Base-by-base conservation (phyloP, 495 filamentous ascomycete genomes). In the Polyplosphaeria fusca region DNA sequence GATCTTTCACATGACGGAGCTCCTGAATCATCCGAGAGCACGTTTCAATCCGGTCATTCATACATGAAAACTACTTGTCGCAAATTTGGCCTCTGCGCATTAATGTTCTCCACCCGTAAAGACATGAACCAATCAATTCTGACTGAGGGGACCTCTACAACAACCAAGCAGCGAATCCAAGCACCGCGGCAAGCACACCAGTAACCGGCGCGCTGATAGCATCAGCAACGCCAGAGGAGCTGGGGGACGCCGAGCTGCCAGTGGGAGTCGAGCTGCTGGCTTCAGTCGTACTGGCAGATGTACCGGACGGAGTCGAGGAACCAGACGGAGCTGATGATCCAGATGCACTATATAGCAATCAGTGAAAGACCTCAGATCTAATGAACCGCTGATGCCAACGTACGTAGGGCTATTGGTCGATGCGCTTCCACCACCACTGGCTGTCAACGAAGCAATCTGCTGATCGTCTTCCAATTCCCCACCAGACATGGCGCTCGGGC, bases 111-210 rank as follows among this genome's bases (percentile, higher is more conserved):
- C n/a, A n/a, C n/a, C n/a, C n/a, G n/a, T n/a, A n/a, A n/a, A n/a
- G n/a, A n/a, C n/a, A n/a, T n/a, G n/a, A n/a, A n/a, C n/a, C n/a
- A n/a, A n/a, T n/a, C n/a, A n/a, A n/a, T n/a, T n/a, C n/a, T n/a
- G n/a, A n/a, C n/a, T n/a, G n/a, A n/a, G n/a, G n/a, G n/a, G n/a
- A n/a, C n/a, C 19, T 18, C 16, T 51, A 58, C 46, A 58, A 50
- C 22, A 45, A 20, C 37, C 40, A 58, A 26, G 46, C 55, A 25
- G 39, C 47, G 35, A 50, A 27, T 1, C 46, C 55, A 2, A 51
- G 20, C 4, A 22, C 47, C 3, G 55, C 55, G 5, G 30, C 13
- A 22, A 47, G 14, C 35, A 16, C 37, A 52, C 23, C 43, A 3
- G 5, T 23, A 7, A 11, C 24, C 14, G 4, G 9, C 4, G 14